These are phyloP conservation scores for Phialophora chinensis DNA, from an alignment of 2,329 filamentous ascomycete species.

Conservation along the genomic window DNA sequence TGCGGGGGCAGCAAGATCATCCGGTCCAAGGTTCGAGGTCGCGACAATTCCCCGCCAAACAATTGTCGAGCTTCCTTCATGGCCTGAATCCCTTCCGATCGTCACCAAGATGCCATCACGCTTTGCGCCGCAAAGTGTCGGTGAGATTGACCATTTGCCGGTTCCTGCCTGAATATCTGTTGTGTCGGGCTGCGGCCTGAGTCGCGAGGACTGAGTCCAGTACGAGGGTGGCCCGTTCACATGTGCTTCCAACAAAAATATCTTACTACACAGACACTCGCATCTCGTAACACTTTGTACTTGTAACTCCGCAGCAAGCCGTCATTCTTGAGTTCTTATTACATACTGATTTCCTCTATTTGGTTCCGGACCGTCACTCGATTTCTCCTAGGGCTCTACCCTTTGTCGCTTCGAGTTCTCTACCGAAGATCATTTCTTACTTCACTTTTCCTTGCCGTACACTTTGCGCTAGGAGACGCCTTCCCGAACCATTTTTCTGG, in stretches of 20 bases:
- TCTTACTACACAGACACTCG: not conserved
- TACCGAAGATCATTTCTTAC: slow-evolving; percentile 14
- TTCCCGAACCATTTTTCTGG: slow-evolving; percentile 18
- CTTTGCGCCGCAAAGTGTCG: slow-evolving; percentile 24
- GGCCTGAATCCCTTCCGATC: slow-evolving; percentile 17
- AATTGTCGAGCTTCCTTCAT: slow-evolving; percentile 8
- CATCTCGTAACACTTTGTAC: slow-evolving; percentile 15
- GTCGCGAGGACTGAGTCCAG: slow-evolving; percentile 4
- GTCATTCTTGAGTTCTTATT: slow-evolving; percentile 35
- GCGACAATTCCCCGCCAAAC: slow-evolving; percentile 19
- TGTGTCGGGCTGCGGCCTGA: not conserved
- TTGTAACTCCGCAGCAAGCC: slow-evolving; percentile 26
- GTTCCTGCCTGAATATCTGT: not conserved
- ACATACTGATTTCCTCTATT: slow-evolving; percentile 31
- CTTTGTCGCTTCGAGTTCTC: slow-evolving; percentile 10
- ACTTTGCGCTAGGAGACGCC: slow-evolving; percentile 10
- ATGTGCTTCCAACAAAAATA: slow-evolving; percentile 5
- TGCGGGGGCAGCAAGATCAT: slow-evolving; percentile 11
- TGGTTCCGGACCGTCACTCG: slow-evolving; percentile 18
- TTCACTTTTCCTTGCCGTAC: slow-evolving; percentile 12
- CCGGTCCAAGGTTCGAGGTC: slow-evolving; percentile 10
- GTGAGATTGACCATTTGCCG: slow-evolving; percentile 17
- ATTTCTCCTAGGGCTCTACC: slow-evolving; percentile 16
- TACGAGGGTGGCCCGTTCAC: slow-evolving; percentile 12
- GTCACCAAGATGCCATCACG: slow-evolving; percentile 7